phyloP scores from a whole-genome alignment of 805 yeast species.

The Wickerhamiella shivajii region DNA sequence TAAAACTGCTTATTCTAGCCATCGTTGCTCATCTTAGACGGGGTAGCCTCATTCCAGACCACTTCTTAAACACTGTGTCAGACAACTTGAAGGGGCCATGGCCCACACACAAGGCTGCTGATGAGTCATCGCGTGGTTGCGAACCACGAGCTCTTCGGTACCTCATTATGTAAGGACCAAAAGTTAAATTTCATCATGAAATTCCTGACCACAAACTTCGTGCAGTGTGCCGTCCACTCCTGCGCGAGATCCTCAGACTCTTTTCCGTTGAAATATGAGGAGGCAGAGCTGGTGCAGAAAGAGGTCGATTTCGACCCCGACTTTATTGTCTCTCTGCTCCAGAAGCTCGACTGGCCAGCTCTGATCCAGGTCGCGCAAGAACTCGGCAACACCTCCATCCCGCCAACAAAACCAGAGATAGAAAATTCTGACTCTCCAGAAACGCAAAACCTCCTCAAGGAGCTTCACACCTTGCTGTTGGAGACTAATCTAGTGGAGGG shows the following conservation, averaged over 20 bases:
- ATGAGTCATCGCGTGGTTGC: too few species aligned
- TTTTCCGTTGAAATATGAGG: constrained; percentile 64
- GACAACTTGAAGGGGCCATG: too few species aligned
- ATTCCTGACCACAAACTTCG: constrained; percentile 89
- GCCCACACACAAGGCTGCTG: too few species aligned
- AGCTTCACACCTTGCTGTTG: constrained; percentile 60
- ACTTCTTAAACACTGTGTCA: too few species aligned
- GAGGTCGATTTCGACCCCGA: constrained; percentile 71
- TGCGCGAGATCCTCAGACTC: constrained; percentile 64
- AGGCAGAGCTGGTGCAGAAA: constrained; percentile 58
- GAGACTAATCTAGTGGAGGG: constrained; percentile 86
- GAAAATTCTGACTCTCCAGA: constrained; percentile 36
- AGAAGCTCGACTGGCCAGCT: constrained; percentile 82
- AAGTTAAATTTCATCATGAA: too few species aligned
- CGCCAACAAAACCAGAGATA: constrained; percentile 26
- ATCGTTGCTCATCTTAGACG: too few species aligned
- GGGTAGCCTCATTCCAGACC: too few species aligned
- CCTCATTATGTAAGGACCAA: too few species aligned
- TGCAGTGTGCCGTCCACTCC: constrained; percentile 74
- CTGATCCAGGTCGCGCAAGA: constrained; percentile 63
- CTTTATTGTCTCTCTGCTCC: constrained; percentile 60
- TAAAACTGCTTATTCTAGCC: too few species aligned
- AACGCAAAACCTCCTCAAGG: constrained; percentile 52
- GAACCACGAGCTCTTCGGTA: too few species aligned
- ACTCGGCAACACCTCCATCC: constrained; percentile 40